Conservation (phyloP, 306 rosid species). For the Boehmeria nivea region DNA sequence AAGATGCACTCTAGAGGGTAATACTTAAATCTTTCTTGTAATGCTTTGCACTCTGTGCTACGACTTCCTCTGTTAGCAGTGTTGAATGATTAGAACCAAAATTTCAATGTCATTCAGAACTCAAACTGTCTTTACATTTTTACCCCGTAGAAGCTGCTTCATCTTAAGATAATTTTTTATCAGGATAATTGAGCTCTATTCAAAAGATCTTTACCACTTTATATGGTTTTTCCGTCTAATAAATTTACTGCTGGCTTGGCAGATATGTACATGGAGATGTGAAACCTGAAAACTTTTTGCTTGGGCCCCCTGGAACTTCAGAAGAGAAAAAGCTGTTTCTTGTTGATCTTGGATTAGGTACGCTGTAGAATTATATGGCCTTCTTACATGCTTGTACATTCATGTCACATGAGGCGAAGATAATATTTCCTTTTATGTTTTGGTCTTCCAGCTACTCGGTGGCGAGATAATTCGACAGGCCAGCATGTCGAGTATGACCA, state of each 20-base stretch:
- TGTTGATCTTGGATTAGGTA: slow-evolving; percentile 54
- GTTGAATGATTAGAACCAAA: too few relatives aligned
- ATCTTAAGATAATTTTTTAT: too few relatives aligned
- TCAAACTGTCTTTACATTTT: too few relatives aligned
- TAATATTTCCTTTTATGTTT: not conserved
- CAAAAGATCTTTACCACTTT: too few relatives aligned
- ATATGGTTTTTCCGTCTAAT: too few relatives aligned
- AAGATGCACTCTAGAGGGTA: slow-evolving; percentile 49
- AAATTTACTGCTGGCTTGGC: slow-evolving; percentile 10
- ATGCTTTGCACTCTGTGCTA: too few relatives aligned
- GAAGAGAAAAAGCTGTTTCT: slow-evolving; percentile 49
- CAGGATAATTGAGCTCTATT: too few relatives aligned
- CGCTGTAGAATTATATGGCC: not conserved
- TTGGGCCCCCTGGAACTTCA: slow-evolving; percentile 40
- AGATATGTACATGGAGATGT: slow-evolving; percentile 55
- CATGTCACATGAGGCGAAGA: not conserved
- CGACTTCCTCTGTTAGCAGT: too few relatives aligned
- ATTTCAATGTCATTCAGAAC: too few relatives aligned
- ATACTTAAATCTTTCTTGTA: slow-evolving; percentile 18
- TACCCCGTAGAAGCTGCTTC: too few relatives aligned
- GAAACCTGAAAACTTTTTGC: slow-evolving; percentile 51
- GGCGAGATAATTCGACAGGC: slow-evolving; percentile 45
- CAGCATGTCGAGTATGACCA: slow-evolving; percentile 49
- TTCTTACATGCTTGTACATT: too few relatives aligned
- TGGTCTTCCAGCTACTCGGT: slow-evolving; percentile 30